Conservation (phyloP, 192 early-diverging fungal species). For the Gigaspora rosea region DNA sequence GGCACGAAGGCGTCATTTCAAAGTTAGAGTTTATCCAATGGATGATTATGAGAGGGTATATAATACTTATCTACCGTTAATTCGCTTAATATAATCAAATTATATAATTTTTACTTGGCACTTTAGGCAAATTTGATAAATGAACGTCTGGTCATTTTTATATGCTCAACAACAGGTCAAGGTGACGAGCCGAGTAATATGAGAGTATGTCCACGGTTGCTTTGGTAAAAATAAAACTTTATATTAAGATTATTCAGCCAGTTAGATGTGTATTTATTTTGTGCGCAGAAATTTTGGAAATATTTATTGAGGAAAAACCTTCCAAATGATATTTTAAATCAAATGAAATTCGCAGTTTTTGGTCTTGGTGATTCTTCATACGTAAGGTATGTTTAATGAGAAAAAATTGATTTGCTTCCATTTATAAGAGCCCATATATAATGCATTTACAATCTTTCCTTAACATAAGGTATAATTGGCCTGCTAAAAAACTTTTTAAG, state of each 20-base stretch:
- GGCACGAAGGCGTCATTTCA: slow-evolving; percentile 74
- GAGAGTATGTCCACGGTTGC: slow-evolving; percentile 51
- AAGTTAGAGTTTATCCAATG: slow-evolving; percentile 65
- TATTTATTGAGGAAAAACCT: slow-evolving; percentile 84
- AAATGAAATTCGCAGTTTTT: slow-evolving; percentile 84
- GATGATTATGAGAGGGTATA: slow-evolving; percentile 72
- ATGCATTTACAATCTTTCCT: neutral
- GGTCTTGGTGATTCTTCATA: slow-evolving; percentile 97
- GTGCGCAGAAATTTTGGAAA: slow-evolving; percentile 76
- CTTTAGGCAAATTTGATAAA: slow-evolving; percentile 56
- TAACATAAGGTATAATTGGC: slow-evolving; percentile 79
- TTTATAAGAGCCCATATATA: neutral
- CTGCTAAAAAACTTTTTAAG: slow-evolving; percentile 88
- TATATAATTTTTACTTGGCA: neutral
- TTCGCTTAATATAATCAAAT: neutral
- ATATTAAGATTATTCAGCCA: too few species aligned
- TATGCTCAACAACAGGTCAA: slow-evolving; percentile 93
- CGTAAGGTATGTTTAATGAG: slow-evolving; percentile 54
- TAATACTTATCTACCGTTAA: neutral
- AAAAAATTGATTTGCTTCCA: neutral
- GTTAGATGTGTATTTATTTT: neutral
- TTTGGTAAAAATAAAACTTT: neutral
- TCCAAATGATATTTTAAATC: slow-evolving; percentile 62
- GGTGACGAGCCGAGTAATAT: slow-evolving; percentile 92
- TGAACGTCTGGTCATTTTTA: slow-evolving; percentile 73